phyloP scores from a whole-genome alignment of 345 rosid genomes.

The Eutrema japonicum region DNA sequence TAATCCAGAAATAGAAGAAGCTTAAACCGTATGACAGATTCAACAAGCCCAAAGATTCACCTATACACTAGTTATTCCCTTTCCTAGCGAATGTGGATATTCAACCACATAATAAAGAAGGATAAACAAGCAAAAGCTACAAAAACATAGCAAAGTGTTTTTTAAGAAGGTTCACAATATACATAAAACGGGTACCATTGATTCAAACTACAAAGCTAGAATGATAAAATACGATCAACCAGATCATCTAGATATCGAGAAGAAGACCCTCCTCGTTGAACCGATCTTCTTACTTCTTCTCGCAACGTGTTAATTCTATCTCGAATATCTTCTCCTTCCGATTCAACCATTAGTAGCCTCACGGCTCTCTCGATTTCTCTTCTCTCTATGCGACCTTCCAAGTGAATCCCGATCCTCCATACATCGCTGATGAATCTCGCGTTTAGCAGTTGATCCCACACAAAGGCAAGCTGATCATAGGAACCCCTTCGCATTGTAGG shows the following conservation, averaged over 20 bases:
- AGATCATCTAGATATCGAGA: slow-evolving; percentile 24
- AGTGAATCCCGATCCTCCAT: slow-evolving; percentile 72
- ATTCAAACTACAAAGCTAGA: slow-evolving; percentile 15
- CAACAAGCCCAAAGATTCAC: too few species aligned
- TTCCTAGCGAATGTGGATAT: too few species aligned
- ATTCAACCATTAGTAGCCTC: slow-evolving; percentile 61
- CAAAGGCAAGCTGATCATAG: slow-evolving; percentile 77
- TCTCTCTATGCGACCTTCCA: slow-evolving; percentile 65
- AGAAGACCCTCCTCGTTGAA: slow-evolving; percentile 36
- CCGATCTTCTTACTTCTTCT: slow-evolving; percentile 38
- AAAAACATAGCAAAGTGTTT: neutral
- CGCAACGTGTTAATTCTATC: slow-evolving; percentile 20
- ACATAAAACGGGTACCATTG: neutral
- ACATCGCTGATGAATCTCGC: slow-evolving; percentile 59
- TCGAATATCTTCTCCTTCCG: slow-evolving; percentile 46
- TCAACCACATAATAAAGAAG: neutral
- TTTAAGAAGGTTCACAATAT: neutral
- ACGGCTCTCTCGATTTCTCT: slow-evolving; percentile 56
- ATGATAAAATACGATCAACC: slow-evolving; percentile 24
- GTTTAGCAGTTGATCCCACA: slow-evolving; percentile 64
- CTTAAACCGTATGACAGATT: too few species aligned
- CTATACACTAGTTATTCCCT: too few species aligned
- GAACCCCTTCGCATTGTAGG: slow-evolving; percentile 64
- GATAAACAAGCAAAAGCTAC: neutral
- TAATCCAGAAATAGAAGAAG: too few species aligned